Percentiles rank a stretch among this genome's conserved stretches.
Evolutionary conservation across 202 grass and related monocot genomes (phyloP).

Genomic region (Panicum virgatum): DNA sequence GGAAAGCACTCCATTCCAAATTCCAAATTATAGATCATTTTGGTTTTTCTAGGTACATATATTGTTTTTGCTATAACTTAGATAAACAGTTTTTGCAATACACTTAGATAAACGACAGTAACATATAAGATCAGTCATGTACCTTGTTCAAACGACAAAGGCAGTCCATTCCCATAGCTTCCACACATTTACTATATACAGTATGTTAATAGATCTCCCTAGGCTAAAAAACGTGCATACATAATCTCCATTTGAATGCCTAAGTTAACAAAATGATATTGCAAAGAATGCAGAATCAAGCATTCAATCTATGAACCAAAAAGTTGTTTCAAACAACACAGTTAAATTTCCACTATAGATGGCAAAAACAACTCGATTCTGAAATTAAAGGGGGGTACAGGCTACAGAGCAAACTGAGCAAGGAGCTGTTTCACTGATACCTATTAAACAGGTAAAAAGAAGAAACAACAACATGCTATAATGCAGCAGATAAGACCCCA

Average conservation of each 20-base stretch:
- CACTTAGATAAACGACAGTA: too few species aligned
- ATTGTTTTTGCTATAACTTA: too few species aligned
- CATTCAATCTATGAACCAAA: constrained; percentile 10
- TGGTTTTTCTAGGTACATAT: too few species aligned
- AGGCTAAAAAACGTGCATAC: not conserved
- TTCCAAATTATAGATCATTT: too few species aligned
- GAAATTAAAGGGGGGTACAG: constrained; percentile 18
- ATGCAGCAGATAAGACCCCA: not conserved
- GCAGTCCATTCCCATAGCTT: not conserved
- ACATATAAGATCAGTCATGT: not conserved
- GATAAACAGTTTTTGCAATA: too few species aligned
- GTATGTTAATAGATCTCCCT: not conserved
- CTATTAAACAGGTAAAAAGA: constrained; percentile 22
- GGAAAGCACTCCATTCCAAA: too few species aligned
- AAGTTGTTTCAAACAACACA: not conserved
- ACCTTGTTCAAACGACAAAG: constrained; percentile 22
- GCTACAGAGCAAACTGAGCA: constrained; percentile 29
- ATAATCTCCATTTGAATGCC: not conserved
- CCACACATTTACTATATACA: not conserved
- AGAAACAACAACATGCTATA: constrained; percentile 24
- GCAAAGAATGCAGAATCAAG: not conserved
- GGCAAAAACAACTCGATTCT: constrained; percentile 20
- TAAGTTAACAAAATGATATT: not conserved
- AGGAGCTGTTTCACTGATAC: constrained; percentile 18
- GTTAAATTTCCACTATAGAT: constrained; percentile 18